phyloP scores from a whole-genome alignment of 495 filamentous ascomycete genomes.

The Penicillium soppii region DNA sequence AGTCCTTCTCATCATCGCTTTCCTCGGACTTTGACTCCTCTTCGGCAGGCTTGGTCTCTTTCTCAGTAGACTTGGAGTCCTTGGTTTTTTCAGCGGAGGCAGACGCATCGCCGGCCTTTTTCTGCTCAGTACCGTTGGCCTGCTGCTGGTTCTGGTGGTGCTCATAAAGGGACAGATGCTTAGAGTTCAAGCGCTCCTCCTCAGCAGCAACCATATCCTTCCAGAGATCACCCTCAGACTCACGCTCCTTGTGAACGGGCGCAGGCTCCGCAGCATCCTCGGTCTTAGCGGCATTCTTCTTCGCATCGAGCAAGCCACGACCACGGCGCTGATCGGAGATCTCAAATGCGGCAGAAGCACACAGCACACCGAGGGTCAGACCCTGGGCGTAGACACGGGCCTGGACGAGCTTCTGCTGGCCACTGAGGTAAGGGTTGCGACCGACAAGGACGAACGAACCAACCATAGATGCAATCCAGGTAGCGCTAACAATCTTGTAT shows the following conservation, averaged over 20 bases:
- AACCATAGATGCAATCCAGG: constrained; percentile 83
- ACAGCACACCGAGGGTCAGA: constrained; percentile 81
- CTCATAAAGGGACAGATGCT: constrained; percentile 48
- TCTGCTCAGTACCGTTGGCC: constrained; percentile 11
- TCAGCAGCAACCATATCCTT: constrained; percentile 82
- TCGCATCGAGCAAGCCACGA: constrained; percentile 53
- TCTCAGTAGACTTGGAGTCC: constrained; percentile 13
- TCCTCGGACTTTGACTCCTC: constrained; percentile 4
- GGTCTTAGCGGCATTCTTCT: constrained; percentile 41
- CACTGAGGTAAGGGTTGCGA: constrained; percentile 72
- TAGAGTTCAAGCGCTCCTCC: constrained; percentile 62
- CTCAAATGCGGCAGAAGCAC: constrained; percentile 88
- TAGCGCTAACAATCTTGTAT: constrained; percentile 82
- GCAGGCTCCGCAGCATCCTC: constrained; percentile 49
- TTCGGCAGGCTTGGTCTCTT: no score
- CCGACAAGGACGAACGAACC: constrained; percentile 73
- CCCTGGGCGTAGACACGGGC: constrained; percentile 98
- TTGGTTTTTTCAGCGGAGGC: constrained; percentile 13
- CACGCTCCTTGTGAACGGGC: constrained; percentile 58
- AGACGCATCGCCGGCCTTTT: constrained; percentile 9
- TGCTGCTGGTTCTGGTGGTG: constrained; percentile 23
- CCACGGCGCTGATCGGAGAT: constrained; percentile 75
- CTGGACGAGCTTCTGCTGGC: constrained; percentile 91
- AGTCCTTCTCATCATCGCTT: constrained; percentile 4
- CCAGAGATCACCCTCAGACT: constrained; percentile 82